These are phyloP conservation scores for Letharia columbiana DNA, from an alignment of 495 filamentous ascomycete genomes.

Conservation along the genomic window DNA sequence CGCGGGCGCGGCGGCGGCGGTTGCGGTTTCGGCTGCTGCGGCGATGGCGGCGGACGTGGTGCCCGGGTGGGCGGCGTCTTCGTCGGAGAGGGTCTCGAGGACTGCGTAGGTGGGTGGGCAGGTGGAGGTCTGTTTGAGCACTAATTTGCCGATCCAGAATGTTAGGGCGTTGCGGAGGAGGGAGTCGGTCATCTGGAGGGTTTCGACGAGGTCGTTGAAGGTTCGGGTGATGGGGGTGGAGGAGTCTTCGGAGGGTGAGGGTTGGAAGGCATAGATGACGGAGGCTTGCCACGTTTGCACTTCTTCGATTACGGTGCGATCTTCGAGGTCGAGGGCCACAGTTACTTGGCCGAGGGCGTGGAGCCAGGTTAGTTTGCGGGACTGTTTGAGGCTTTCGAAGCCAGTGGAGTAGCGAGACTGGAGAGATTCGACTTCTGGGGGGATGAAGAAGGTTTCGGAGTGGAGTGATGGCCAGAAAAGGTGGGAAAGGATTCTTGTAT, in stretches of 20 bases:
- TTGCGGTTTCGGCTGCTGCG: constrained; percentile 43
- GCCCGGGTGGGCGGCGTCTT: constrained; percentile 31
- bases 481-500: constrained; percentile 80
- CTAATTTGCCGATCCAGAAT: constrained; percentile 77
- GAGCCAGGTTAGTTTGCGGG: constrained; percentile 81
- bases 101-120: constrained; percentile 47
- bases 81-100: constrained; percentile 51
- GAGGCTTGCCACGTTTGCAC: constrained; percentile 84
- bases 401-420: constrained; percentile 63
- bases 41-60: constrained; percentile 28
- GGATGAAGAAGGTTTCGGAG: constrained; percentile 65
- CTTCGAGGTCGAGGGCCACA: constrained; percentile 73
- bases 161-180: constrained; percentile 68
- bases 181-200: constrained; percentile 66
- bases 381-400: constrained; percentile 72
- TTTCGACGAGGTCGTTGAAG: constrained; percentile 51
- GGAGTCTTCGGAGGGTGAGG: constrained; percentile 30
- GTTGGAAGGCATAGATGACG: constrained; percentile 78
- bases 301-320: constrained; percentile 64
- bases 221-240: constrained; percentile 41
- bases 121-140: constrained; percentile 52
- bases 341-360: constrained; percentile 71
- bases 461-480: constrained; percentile 89
- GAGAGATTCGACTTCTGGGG: constrained; percentile 49
- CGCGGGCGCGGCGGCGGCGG: constrained; percentile 40